Percentiles rank a stretch among this genome's conserved stretches.
Evolutionary conservation across 2,329 filamentous ascomycete genomes (phyloP).

Genomic region (Hirsutella rhossiliensis): DNA sequence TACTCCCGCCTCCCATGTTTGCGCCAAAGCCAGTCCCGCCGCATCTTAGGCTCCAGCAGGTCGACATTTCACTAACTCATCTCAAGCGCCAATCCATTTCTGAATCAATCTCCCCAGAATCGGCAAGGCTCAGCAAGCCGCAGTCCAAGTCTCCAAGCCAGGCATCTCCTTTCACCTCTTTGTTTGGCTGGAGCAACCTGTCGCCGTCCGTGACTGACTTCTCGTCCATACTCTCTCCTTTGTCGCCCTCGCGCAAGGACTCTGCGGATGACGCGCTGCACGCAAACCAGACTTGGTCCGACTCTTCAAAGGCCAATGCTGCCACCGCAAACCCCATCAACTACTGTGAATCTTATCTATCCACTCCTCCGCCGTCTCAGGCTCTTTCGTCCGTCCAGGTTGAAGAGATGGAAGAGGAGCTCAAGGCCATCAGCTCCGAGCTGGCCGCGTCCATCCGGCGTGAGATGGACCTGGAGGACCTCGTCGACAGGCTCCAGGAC

Average conservation of each 20-base stretch:
- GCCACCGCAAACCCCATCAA: slow-evolving; percentile 29
- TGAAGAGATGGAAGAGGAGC: slow-evolving; percentile 85
- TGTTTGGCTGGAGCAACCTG: slow-evolving; percentile 40
- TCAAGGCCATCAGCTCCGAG: slow-evolving; percentile 87
- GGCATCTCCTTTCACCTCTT: slow-evolving; percentile 34
- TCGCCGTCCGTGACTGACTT: slow-evolving; percentile 36
- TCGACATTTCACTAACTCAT: slow-evolving; percentile 19
- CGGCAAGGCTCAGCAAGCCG: slow-evolving; percentile 34
- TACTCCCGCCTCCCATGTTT: slow-evolving; percentile 33
- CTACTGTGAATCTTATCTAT: slow-evolving; percentile 39
- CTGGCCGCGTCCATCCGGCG: slow-evolving; percentile 84
- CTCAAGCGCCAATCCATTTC: slow-evolving; percentile 13
- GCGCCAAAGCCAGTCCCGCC: slow-evolving; percentile 37
- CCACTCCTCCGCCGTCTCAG: slow-evolving; percentile 31
- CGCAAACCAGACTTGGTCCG: slow-evolving; percentile 16
- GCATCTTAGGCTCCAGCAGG: slow-evolving; percentile 36
- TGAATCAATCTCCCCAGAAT: slow-evolving; percentile 14
- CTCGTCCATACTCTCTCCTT: slow-evolving; percentile 42
- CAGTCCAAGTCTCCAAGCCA: slow-evolving; percentile 40
- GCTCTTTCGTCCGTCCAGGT: slow-evolving; percentile 41
- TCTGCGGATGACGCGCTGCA: slow-evolving; percentile 19
- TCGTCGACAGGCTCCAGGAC: slow-evolving; percentile 78
- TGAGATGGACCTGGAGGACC: slow-evolving; percentile 92
- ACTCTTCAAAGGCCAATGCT: slow-evolving; percentile 27
- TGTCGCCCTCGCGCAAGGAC: slow-evolving; percentile 27